Base-by-base conservation (phyloP, 306 rosid genomes). In the Gillenia trifoliata region DNA sequence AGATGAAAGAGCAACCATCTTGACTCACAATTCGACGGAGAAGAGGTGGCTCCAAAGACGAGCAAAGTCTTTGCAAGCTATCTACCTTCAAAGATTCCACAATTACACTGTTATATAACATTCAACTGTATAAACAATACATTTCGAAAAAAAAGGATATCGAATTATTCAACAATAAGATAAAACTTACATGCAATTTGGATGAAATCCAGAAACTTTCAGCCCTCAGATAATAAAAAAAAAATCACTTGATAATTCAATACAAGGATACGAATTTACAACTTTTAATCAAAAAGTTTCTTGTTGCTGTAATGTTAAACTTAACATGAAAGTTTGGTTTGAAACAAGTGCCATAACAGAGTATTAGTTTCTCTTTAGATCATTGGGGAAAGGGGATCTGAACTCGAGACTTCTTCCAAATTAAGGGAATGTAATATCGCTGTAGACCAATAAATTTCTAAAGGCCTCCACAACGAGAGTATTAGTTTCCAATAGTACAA, bases 31-130 rank as follows among this genome's bases (percentile, higher is more conserved):
- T 88, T 90, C 83, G 88, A 60, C 96, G 90, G 72, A 90, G 93
- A 75, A 89, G 88, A 71, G 96, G n/a, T n/a, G n/a, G 98, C 80
- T 90, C 93, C 87, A 92, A 86, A 68, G 92, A 87, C 67, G 98
- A 90, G 71, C 86, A 80, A 11, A 90, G 89, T 73, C 93, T 88
- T 82, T 92, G 96, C 89, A 92, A 62, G 82, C 96, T 88, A 83
- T 92, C 96, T 55, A 90, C 92, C 88, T 92, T 92, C 77, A 92
- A 71, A 74, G 98, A 96, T 78, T 92, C 96, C 78, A 92, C 91
- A 79, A 92, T 87, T 31, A 90, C 98, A 83, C 98, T 92, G 85
- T 66, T n/a, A 79, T 16, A 74, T 20, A 74, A 74, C 52, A 47
- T 47, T 8, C n/a, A 81, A 79, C 66, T 47, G 41, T 15, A 74